Evolutionary conservation across 176 grass and related monocot genomes (phyloP), one percentile per base, ranked within the genome.

Genomic region (Lolium perenne): DNA sequence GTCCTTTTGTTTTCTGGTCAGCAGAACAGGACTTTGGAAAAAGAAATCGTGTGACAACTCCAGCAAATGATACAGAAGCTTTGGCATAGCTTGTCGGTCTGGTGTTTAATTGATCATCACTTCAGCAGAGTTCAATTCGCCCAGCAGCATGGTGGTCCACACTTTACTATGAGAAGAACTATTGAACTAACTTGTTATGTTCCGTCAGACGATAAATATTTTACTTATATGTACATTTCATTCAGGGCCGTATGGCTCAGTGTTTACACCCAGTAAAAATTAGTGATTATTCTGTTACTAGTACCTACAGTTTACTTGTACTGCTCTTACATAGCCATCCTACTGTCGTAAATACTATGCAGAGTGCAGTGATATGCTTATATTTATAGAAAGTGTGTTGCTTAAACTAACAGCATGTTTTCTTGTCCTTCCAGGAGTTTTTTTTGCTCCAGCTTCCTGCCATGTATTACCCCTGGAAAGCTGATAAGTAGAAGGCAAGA

Each of bases 401-500:
- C 16, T 45, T 58, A 74, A 74, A 83, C 56, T 48, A 80, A 80
- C 16, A 38, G 23, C 10, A 13, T 88, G 22, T 59, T 29, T 67
- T 75, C 16, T 47, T 80, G 87, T 77, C 71, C 40, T 75, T 74
- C 80, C 74, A 76, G 73, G 58, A 41, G 53, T 80, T 83, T 51
- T 7, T 45, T 45, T 23, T 68, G 55, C 72, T 57, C 38, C 65
- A 74, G 74, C n/a, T 79, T 86, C 74, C 84, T 83, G 79, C 13
- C 38, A 12, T 50, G 78, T 60, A 17, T 63, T 45, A 53, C 43
- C 12, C 84, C 80, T n/a, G 58, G 32, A 69, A 82, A 67, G 75
- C 38, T 79, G 59, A 86, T 86, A 41, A 67, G 64, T 57, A 64
- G 86, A 97, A 92, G 92, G 90, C 78, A 93, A 95, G 95, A 97